A percentile compares a stretch with the other conserved stretches of the same genome.
Conservation (phyloP, 208 protist genomes). For the Lotmaria passim region DNA sequence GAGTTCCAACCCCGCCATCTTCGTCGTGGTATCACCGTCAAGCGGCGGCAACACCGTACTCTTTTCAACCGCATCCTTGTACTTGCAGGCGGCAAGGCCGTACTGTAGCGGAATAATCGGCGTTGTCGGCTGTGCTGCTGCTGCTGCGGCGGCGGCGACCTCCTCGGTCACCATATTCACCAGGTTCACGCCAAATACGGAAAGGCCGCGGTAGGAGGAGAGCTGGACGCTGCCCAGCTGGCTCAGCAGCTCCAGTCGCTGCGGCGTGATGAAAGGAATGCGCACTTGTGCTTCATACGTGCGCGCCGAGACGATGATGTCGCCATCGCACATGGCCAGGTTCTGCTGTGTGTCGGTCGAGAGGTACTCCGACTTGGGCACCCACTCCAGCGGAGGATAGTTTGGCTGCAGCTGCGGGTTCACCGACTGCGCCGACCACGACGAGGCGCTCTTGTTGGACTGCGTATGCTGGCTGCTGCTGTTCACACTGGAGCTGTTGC, state of each 20-base stretch:
- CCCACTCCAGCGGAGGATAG: slow-evolving; percentile 8
- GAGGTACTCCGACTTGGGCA: slow-evolving; percentile 30
- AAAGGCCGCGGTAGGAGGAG: slow-evolving; percentile 54
- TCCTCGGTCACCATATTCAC: slow-evolving; percentile 70
- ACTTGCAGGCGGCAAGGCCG: slow-evolving; percentile 43
- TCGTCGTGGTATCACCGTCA: slow-evolving; percentile 5
- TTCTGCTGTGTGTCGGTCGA: slow-evolving; percentile 28
- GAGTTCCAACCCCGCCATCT: neutral
- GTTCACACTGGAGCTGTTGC: slow-evolving; percentile 17
- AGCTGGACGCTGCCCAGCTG: slow-evolving; percentile 55
- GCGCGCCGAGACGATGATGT: slow-evolving; percentile 26
- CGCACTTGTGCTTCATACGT: slow-evolving; percentile 41
- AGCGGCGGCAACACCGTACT: slow-evolving; percentile 27
- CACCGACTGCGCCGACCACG: slow-evolving; percentile 22
- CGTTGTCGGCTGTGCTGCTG: slow-evolving; percentile 34
- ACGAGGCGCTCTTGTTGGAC: slow-evolving; percentile 12
- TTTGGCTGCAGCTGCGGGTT: neutral
- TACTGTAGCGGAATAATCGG: slow-evolving; percentile 66
- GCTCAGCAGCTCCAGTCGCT: slow-evolving; percentile 63
- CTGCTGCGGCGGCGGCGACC: slow-evolving; percentile 35
- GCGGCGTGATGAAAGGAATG: slow-evolving; percentile 72
- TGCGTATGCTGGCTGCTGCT: slow-evolving; percentile 16
- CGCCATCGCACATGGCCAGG: slow-evolving; percentile 38
- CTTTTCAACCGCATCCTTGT: slow-evolving; percentile 40
- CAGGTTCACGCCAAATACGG: slow-evolving; percentile 58